Conservation (phyloP, 352 stramenopile genomes). For the Pythium apleroticum region DNA sequence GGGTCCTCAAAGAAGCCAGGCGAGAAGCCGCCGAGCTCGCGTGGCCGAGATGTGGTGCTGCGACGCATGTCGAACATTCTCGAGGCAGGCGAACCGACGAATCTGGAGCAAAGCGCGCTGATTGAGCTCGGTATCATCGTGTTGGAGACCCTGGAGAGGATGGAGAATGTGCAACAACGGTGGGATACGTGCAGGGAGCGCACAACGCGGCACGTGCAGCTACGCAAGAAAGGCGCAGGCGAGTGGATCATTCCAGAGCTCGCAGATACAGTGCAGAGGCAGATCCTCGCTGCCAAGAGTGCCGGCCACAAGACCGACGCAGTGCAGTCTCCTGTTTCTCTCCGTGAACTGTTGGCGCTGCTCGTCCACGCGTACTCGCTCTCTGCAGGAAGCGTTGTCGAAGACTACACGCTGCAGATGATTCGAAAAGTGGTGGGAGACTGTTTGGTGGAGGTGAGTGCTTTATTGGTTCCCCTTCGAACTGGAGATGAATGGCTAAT, state of each 20-base stretch:
- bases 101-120: constrained; percentile 52
- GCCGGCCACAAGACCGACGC: constrained; percentile 21
- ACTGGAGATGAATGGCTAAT: no score
- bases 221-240: constrained; percentile 40
- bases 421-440: constrained; percentile 53
- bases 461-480: no score
- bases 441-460: constrained; percentile 45
- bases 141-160: constrained; percentile 72
- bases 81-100: constrained; percentile 58
- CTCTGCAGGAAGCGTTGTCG: constrained; percentile 40
- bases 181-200: constrained; percentile 62
- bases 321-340: constrained; percentile 3
- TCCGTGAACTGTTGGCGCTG: constrained; percentile 55
- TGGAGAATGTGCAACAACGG: constrained; percentile 45
- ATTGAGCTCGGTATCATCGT: constrained; percentile 74
- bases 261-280: constrained; percentile 58
- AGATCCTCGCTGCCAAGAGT: constrained; percentile 28
- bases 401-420: constrained; percentile 76
- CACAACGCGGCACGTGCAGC: constrained; percentile 45
- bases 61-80: constrained; percentile 68
- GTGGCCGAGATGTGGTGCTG: constrained; percentile 71
- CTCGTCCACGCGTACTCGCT: constrained; percentile 67
- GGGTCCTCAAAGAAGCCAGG: constrained; percentile 42
- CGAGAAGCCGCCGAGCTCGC: constrained; percentile 43
- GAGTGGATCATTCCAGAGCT: constrained; percentile 80